Evolutionary conservation across 306 rosid species (phyloP), one percentile per base, ranked within the genome.

Genomic region (Parietaria judaica): DNA sequence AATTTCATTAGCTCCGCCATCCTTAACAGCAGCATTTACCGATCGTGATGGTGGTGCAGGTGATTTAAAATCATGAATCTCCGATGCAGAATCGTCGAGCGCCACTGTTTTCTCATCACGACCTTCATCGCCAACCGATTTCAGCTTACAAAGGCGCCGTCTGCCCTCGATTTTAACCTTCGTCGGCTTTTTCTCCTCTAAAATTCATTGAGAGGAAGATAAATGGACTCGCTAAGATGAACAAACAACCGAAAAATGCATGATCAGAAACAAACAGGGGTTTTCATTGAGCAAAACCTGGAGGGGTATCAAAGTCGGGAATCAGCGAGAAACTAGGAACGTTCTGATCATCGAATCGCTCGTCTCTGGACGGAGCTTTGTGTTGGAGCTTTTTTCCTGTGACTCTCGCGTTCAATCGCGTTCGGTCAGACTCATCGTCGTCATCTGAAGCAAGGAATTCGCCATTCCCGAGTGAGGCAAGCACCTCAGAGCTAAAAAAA

Each of bases 81-180:
- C 80, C 34, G 69, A 71, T 0, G 12, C 51, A 8, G 78, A 68
- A 48, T 79, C 82, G 16, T 81, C 81, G 35, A 67, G 49, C 3
- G 36, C 78, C 35, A 3, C 63, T 45, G n/a, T 52, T 43, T 77
- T 60, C 16, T 65, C 74, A 12, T 51, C 11, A 47, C 3, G 36
- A 64, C 53, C 73, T 8, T 16, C 9, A 15, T 62, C 67, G 0
- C 68, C 82, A 15, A 58, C 48, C 15, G 76, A 38, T 11, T 81
- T 78, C 58, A 79, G 71, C 70, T 88, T 92, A 74, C 95, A 91
- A 8, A 91, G 85, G 44, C 96, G 96, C 43, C 96, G 92, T 3
- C 86, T 77, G 31, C 96, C 96, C 64, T 68, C 71, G 54, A 86
- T 73, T 66, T 79, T 84, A 67, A 86, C 83, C 85, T 84, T 91